A percentile compares a stretch with the other conserved stretches of the same genome.
Conservation (phyloP, 306 rosid species). For the Cyclanthera cordifolia region DNA sequence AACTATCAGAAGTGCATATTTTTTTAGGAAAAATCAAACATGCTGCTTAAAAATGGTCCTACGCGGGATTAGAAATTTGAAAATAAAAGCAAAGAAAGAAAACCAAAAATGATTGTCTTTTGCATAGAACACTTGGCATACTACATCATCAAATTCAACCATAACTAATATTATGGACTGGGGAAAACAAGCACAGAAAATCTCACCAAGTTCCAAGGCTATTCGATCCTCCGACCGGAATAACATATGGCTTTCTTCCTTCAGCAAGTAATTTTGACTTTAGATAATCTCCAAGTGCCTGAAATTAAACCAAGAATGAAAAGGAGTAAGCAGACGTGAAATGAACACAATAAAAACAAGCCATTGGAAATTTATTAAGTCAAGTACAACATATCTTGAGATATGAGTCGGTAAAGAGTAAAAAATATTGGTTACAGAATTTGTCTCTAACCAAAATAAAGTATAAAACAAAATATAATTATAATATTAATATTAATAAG, state of each 20-base stretch:
- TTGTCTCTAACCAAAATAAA: neutral
- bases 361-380: neutral
- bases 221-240: slow-evolving; percentile 92
- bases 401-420: neutral
- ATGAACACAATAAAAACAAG: neutral
- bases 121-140: neutral
- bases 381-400: neutral
- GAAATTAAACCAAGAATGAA: neutral
- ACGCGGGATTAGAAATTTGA: neutral
- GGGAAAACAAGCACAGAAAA: slow-evolving; percentile 11
- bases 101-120: neutral
- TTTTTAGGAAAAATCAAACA: neutral
- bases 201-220: slow-evolving; percentile 83
- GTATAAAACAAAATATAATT: neutral
- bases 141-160: neutral
- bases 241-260: slow-evolving; percentile 83
- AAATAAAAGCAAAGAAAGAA: neutral
- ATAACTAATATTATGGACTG: neutral
- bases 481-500: neutral
- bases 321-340: neutral
- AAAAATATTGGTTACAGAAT: neutral
- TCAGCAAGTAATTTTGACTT: slow-evolving; percentile 63
- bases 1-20: neutral
- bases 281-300: slow-evolving; percentile 54
- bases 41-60: neutral